Evolutionary conservation across 2,329 filamentous ascomycete genomes (phyloP).

Genomic region (Pyrenophora graminea): DNA sequence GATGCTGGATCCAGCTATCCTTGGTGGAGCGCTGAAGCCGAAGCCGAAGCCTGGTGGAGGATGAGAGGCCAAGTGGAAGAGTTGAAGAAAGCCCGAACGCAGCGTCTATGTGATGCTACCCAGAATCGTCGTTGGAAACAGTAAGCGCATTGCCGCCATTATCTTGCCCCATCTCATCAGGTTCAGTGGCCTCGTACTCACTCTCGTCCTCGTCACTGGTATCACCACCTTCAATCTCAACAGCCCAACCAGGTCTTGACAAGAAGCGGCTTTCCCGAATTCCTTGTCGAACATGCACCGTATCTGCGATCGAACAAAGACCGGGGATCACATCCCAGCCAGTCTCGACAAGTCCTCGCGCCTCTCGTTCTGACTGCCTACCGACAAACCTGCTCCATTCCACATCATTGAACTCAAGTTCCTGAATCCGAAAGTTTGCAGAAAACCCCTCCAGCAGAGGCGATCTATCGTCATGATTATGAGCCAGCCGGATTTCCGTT

Average conservation of each 20-base stretch:
- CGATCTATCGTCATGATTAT: not conserved
- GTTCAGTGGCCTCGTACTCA: too few species aligned
- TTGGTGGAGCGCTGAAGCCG: conserved; percentile 33
- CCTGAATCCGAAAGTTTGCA: not conserved
- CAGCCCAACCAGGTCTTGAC: not conserved
- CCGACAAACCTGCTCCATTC: not conserved
- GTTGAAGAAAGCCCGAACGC: not conserved
- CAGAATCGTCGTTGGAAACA: too few species aligned
- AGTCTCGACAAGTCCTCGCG: not conserved
- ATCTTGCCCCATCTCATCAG: too few species aligned
- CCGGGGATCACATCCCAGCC: not conserved
- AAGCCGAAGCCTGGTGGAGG: conserved; percentile 23
- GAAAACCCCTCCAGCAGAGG: not conserved
- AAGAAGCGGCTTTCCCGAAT: not conserved
- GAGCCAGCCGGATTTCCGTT: not conserved
- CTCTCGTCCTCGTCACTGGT: not conserved
- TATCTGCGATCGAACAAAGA: not conserved
- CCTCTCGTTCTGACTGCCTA: not conserved
- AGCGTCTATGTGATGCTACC: too few species aligned
- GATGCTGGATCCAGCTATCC: conserved; percentile 35
- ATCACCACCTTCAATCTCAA: not conserved
- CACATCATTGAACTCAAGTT: not conserved
- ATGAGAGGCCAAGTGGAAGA: conserved; percentile 8
- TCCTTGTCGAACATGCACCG: not conserved
- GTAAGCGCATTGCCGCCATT: too few species aligned